Percentiles rank a stretch among this genome's conserved stretches.
Evolutionary conservation across 2,329 filamentous ascomycete genomes (phyloP).

Genomic region (Mollisiaceae sp.): DNA sequence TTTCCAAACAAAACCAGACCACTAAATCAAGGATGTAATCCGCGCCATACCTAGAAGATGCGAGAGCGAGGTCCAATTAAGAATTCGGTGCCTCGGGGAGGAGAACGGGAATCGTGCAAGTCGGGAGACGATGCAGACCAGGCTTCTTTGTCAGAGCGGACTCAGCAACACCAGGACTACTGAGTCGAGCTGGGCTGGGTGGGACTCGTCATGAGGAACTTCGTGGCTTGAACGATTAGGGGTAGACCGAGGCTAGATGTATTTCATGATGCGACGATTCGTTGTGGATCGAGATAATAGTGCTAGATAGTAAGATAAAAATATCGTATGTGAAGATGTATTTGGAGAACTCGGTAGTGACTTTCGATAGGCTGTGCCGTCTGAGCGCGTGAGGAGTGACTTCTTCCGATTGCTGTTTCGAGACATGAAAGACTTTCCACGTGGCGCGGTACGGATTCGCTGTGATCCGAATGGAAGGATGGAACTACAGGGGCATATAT

Average conservation of each 20-base stretch:
- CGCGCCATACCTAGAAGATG: not conserved
- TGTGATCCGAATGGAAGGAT: not conserved
- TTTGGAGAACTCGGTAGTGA: not conserved
- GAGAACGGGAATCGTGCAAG: not conserved
- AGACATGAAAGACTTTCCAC: not conserved
- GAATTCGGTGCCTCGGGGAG: not conserved
- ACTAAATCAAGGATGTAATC: not conserved
- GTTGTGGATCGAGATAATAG: not conserved
- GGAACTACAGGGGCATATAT: not conserved
- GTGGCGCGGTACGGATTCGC: not conserved
- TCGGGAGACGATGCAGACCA: slow-evolving; percentile 9
- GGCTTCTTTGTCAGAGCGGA: slow-evolving; percentile 5
- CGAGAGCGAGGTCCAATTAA: slow-evolving; percentile 6
- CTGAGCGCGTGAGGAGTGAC: not conserved
- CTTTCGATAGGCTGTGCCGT: slow-evolving; percentile 4
- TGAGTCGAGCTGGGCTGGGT: not conserved
- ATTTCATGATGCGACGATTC: too few species aligned
- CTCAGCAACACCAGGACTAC: not conserved
- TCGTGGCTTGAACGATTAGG: slow-evolving; percentile 8
- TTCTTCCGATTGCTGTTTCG: not conserved
- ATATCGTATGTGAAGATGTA: not conserved
- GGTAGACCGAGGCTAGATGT: too few species aligned
- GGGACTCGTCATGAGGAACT: not conserved
- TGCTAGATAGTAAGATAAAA: not conserved
- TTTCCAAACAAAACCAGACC: not conserved